These are phyloP conservation scores for Hyphopichia pseudoburtonii DNA, from an alignment of 1,139 yeast genomes.

Conservation along the genomic window DNA sequence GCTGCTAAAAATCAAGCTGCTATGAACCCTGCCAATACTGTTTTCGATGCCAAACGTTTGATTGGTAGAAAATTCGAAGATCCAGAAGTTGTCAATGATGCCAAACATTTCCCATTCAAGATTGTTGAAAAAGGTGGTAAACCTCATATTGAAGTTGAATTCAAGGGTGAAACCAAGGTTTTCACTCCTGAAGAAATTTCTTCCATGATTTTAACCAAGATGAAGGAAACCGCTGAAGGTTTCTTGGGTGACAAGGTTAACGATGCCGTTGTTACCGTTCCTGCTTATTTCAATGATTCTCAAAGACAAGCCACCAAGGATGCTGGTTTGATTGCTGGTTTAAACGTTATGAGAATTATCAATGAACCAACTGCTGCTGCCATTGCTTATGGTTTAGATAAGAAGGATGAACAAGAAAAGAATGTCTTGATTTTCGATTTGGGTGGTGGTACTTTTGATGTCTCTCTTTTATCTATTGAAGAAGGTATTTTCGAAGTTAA, in stretches of 20 bases:
- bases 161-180: slow-evolving; percentile 89
- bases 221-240: slow-evolving; percentile 51
- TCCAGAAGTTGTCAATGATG: slow-evolving; percentile 43
- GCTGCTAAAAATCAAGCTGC: slow-evolving; percentile 99
- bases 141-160: slow-evolving; percentile 90
- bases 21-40: slow-evolving; percentile 93
- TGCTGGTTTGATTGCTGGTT: slow-evolving; percentile 52
- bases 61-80: slow-evolving; percentile 50
- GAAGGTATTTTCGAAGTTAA: slow-evolving; percentile 97
- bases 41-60: slow-evolving; percentile 96
- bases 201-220: slow-evolving; percentile 84
- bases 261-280: slow-evolving; percentile 54
- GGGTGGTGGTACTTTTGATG: slow-evolving; percentile 56
- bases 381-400: slow-evolving; percentile 53
- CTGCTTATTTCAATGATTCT: slow-evolving; percentile 62
- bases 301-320: slow-evolving; percentile 66
- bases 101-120: slow-evolving; percentile 46
- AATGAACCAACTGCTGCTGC: slow-evolving; percentile 56
- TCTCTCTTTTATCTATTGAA: slow-evolving; percentile 80
- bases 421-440: slow-evolving; percentile 54
- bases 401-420: slow-evolving; percentile 76
- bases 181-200: slow-evolving; percentile 98
- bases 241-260: slow-evolving; percentile 41
- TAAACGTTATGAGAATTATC: slow-evolving; percentile 49
- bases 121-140: slow-evolving; percentile 70